phyloP scores from a whole-genome alignment of 805 yeast genomes.

The Yamadazyma sp. region DNA sequence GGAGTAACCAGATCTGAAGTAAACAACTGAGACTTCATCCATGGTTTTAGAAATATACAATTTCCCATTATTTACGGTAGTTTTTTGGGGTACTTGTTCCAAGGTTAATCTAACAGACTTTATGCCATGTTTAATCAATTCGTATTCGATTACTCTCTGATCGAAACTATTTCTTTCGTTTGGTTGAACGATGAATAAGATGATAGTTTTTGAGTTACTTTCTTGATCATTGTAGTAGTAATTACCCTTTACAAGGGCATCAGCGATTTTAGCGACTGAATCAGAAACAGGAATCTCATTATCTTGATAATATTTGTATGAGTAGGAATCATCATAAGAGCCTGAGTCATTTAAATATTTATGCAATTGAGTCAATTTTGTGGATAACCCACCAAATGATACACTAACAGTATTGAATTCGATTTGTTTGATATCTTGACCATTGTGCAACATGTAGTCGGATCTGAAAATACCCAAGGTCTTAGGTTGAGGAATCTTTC shows the following conservation, averaged over 20 bases:
- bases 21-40: slow-evolving; percentile 81
- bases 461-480: slow-evolving; percentile 85
- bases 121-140: slow-evolving; percentile 56
- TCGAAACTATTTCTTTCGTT: slow-evolving; percentile 88
- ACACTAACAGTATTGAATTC: slow-evolving; percentile 96
- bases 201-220: slow-evolving; percentile 43
- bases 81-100: slow-evolving; percentile 48
- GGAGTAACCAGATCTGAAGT: slow-evolving; percentile 85
- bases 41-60: slow-evolving; percentile 52
- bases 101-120: slow-evolving; percentile 66
- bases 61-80: slow-evolving; percentile 43
- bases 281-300: slow-evolving; percentile 63
- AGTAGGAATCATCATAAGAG: slow-evolving; percentile 44
- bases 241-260: slow-evolving; percentile 68
- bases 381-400: slow-evolving; percentile 87
- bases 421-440: slow-evolving; percentile 71
- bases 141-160: slow-evolving; percentile 80
- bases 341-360: slow-evolving; percentile 59
- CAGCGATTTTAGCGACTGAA: slow-evolving; percentile 60
- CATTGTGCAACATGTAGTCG: slow-evolving; percentile 68
- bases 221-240: slow-evolving; percentile 46
- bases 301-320: slow-evolving; percentile 41
- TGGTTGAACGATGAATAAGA: slow-evolving; percentile 79
- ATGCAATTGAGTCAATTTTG: slow-evolving; percentile 78
- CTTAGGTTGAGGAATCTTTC: slow-evolving; percentile 54